These are phyloP conservation scores for Cladophialophora carrionii DNA, from an alignment of 2,329 filamentous ascomycete species.

Conservation along the genomic window DNA sequence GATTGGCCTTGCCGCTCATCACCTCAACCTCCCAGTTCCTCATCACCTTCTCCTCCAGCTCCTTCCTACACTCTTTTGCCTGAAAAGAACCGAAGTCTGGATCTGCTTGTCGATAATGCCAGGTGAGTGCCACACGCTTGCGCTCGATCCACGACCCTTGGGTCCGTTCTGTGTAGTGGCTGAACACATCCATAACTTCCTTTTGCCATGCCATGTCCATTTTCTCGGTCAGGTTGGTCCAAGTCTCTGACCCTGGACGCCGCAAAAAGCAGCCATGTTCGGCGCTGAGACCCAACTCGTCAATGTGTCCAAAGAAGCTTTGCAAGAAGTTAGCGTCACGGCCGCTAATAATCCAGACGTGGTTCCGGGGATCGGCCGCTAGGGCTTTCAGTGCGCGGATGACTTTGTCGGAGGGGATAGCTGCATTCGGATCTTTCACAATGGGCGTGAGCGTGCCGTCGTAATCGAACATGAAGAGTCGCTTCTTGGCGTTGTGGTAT, in stretches of 20 bases:
- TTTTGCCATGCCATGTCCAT: conserved; percentile 92
- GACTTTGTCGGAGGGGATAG: conserved; percentile 82
- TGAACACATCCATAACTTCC: conserved; percentile 81
- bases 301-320: conserved; percentile 89
- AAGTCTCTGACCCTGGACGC: conserved; percentile 72
- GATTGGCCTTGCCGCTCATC: conserved; percentile 94
- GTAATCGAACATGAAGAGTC: conserved; percentile 98
- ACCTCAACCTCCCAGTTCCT: conserved; percentile 90
- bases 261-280: conserved; percentile 97
- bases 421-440: conserved; percentile 85
- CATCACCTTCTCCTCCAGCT: conserved; percentile 75
- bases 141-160: conserved; percentile 90
- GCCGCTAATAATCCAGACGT: conserved; percentile 98
- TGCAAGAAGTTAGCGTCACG: conserved; percentile 89
- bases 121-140: conserved; percentile 91
- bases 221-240: conserved; percentile 85
- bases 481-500: conserved; percentile 74
- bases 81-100: conserved; percentile 81
- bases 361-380: conserved; percentile 77
- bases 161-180: conserved; percentile 83
- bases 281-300: conserved; percentile 86
- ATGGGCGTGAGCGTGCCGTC: conserved; percentile 96
- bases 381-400: conserved; percentile 78
- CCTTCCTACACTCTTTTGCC: conserved; percentile 77
- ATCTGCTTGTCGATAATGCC: conserved; percentile 93